Evolutionary conservation across 441 rosid species (phyloP).

Genomic region (Pelargonium fulgidum): DNA sequence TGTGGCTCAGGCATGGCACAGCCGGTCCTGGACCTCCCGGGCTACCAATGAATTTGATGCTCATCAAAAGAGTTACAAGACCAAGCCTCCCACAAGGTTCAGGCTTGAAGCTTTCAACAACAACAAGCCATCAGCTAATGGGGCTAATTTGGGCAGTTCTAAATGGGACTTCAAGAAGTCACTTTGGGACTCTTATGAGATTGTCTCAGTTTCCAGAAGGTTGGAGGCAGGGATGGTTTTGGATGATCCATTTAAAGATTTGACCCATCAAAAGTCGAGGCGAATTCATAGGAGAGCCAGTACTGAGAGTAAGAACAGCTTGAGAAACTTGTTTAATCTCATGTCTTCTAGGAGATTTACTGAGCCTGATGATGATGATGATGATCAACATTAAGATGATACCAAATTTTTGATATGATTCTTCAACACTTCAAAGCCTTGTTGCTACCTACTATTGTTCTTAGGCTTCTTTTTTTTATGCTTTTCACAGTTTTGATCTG

Average conservation of each 20-base stretch:
- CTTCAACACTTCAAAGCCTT: no score
- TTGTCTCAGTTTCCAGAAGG: conserved; percentile 2
- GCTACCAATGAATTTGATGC: conserved; percentile 1
- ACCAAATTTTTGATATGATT: background rate
- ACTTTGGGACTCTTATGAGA: conserved; percentile 8
- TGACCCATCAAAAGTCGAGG: background rate
- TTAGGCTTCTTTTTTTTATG: no score
- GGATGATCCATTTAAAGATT: background rate
- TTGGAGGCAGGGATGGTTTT: background rate
- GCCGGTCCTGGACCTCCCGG: background rate
- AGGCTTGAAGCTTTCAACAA: conserved; percentile 1
- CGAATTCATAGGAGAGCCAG: no score
- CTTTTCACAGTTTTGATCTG: background rate
- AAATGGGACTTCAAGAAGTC: conserved; percentile 2
- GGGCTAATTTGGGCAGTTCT: background rate
- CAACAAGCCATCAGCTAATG: background rate
- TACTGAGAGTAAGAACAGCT: conserved; percentile 1
- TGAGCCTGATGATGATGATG: background rate
- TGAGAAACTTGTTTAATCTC: conserved; percentile 2
- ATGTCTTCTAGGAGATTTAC: conserved; percentile 1
- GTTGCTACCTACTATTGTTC: no score
- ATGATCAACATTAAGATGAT: background rate
- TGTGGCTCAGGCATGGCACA: conserved; percentile 6
- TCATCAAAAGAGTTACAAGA: background rate
- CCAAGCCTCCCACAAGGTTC: conserved; percentile 8